Evolutionary conservation across 2,329 filamentous ascomycete genomes (phyloP), one percentile per base, ranked within the genome.

Genomic region (Sphaerulina vaccinii): DNA sequence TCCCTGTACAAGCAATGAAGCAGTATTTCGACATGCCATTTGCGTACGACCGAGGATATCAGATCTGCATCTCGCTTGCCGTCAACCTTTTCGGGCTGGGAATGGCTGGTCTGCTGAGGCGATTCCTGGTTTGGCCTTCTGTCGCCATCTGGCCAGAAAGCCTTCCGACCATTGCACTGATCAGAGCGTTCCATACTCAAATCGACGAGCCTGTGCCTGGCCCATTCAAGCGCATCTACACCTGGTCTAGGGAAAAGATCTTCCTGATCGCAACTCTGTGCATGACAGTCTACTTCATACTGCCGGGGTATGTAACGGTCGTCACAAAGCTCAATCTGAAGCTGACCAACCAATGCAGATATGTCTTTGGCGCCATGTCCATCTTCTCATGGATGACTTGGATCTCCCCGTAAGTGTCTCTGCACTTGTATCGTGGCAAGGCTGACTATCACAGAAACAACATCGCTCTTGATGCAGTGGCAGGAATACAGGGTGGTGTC

Each of bases 41-140:
- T 9, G 48, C 48, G 5, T 39, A 39, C 3, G 41, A 39, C 27
- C 39, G 33, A 44, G 49, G 36, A 9, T 52, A 52, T 16, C 41
- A 52, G 9, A 29, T 52, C n/a, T 52, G 41, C 19, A 46, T 52
- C 35, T 47, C 42, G 35, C 35, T 52, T 19, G 42, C 41, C 27
- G 42, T 47, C 35, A 46, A 52, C 23, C 35, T 46, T 16, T 46
- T 95, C 36, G 89, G 89, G 10, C 93, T 93, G 68, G 84, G 88
- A 2, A 90, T 95, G 67, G 89, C 89, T 44, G 89, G 89, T 2
- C 75, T 95, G 37, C 87, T 88, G 1, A 78, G 89, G 50, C 82
- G 87, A 43, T 92, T 90, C 65, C 77, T 95, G 5, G 89, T 95
- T 27, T 82, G 87, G 16, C 89, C 89, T 0, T 87, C 86, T 57